These are phyloP conservation scores for Lactifluus echinatus DNA, from an alignment of 768 basidiomycete genomes.

Conservation along the genomic window DNA sequence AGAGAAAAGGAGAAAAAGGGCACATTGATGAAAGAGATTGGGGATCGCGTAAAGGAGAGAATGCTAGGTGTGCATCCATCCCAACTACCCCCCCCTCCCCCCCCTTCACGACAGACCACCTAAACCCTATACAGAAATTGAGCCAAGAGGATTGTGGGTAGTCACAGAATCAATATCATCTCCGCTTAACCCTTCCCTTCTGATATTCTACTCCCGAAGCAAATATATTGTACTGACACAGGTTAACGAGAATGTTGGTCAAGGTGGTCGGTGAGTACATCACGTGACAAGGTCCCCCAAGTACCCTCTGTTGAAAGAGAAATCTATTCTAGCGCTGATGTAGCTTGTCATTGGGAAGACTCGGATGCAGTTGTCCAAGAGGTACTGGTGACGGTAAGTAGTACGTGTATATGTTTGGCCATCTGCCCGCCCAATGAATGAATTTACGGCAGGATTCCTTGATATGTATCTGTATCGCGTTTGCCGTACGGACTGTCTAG, in stretches of 20 bases:
- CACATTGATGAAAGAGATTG: conserved; percentile 76
- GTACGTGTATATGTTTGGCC: conserved; percentile 8
- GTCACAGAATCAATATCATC: background rate
- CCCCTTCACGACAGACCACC: conserved; percentile 1
- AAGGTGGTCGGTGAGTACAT: conserved; percentile 65
- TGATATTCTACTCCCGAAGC: conserved; percentile 33
- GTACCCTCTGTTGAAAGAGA: conserved; percentile 7
- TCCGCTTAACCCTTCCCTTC: background rate
- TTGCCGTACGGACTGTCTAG: conserved; percentile 44
- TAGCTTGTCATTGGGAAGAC: conserved; percentile 86
- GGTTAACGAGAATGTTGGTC: conserved; percentile 75
- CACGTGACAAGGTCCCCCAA: background rate
- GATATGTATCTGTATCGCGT: conserved; percentile 57
- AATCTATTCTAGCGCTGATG: conserved; percentile 50
- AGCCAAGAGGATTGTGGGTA: conserved; percentile 64
- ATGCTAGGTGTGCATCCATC: conserved; percentile 45
- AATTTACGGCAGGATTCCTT: conserved; percentile 49
- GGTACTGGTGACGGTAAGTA: conserved; percentile 66
- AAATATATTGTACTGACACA: conserved; percentile 85
- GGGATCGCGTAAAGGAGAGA: conserved; percentile 75
- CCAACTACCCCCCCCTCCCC: background rate
- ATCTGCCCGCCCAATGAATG: conserved; percentile 11
- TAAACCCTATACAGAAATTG: conserved; percentile 43
- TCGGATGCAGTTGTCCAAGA: conserved; percentile 71
- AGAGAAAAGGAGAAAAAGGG: conserved; percentile 64